A percentile compares a stretch with the other conserved stretches of the same genome.
Conservation (phyloP, 306 rosid genomes). For the Luffa aegyptiaca region DNA sequence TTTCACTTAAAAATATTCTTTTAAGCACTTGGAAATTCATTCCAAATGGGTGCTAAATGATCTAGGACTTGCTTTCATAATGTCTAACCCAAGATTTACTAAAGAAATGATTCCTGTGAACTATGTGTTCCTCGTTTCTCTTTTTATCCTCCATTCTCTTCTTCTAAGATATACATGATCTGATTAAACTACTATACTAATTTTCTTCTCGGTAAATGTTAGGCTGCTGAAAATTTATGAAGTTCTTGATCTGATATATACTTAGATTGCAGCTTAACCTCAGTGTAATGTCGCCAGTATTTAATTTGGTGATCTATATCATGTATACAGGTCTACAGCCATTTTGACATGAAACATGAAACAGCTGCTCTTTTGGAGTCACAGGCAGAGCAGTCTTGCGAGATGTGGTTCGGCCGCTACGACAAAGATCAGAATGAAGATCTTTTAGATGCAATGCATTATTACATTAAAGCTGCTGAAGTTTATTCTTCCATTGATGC, state of each 20-base stretch:
- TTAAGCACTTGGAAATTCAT: no score
- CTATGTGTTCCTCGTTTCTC: background rate
- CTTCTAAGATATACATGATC: background rate
- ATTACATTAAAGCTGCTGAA: constrained; percentile 94
- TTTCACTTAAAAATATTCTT: no score
- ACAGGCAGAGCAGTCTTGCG: constrained; percentile 70
- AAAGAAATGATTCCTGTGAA: background rate
- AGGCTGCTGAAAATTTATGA: background rate
- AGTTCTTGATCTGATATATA: constrained; percentile 1
- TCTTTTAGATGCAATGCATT: constrained; percentile 80
- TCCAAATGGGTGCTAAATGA: background rate
- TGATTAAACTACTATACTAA: background rate
- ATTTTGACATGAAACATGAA: constrained; percentile 96
- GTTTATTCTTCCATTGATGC: constrained; percentile 93
- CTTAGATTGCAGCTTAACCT: constrained; percentile 2
- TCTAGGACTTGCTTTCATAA: background rate
- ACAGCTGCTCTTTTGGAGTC: constrained; percentile 88
- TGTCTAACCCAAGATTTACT: background rate
- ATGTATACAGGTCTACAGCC: constrained; percentile 68
- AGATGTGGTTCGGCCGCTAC: constrained; percentile 62
- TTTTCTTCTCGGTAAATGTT: background rate
- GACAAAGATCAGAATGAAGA: constrained; percentile 88
- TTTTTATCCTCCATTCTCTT: background rate
- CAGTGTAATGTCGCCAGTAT: background rate
- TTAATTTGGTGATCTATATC: constrained; percentile 8